A percentile compares a stretch with the other conserved stretches of the same genome.
Evolutionary conservation across 1,284 basidiomycete genomes (phyloP).

Genomic region (Boletus mariae): DNA sequence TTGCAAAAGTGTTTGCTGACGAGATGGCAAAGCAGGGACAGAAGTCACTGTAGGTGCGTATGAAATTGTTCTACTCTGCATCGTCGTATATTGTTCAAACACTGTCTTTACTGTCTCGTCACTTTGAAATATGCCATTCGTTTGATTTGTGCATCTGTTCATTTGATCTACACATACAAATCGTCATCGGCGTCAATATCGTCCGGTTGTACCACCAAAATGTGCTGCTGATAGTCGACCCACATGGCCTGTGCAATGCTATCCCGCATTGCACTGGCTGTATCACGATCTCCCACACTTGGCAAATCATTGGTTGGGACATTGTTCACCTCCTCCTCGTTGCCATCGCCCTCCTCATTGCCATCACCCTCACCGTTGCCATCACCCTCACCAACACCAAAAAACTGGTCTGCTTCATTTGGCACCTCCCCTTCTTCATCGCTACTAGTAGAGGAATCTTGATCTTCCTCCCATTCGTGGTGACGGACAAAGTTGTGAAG

Average conservation of each 20-base stretch:
- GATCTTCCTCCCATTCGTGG: neutral
- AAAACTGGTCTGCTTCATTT: neutral
- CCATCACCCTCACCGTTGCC: neutral
- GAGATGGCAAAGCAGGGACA: no score
- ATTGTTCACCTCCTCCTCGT: neutral
- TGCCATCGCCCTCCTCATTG: neutral
- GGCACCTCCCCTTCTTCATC: neutral
- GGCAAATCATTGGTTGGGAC: neutral
- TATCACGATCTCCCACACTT: neutral
- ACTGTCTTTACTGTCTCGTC: no score
- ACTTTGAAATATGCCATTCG: no score
- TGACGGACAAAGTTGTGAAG: conserved; percentile 37
- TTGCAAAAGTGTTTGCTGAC: neutral
- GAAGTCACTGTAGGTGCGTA: no score
- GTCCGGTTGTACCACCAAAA: neutral
- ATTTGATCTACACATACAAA: neutral
- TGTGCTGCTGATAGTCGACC: neutral
- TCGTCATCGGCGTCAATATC: neutral
- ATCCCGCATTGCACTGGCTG: neutral
- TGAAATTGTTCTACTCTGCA: no score
- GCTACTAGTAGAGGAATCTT: no score
- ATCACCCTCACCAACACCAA: no score
- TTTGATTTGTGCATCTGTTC: no score
- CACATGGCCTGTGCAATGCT: neutral
- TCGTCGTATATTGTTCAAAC: neutral